These are phyloP conservation scores for Lachnellula cervina DNA, from an alignment of 2,329 filamentous ascomycete species.

Conservation along the genomic window DNA sequence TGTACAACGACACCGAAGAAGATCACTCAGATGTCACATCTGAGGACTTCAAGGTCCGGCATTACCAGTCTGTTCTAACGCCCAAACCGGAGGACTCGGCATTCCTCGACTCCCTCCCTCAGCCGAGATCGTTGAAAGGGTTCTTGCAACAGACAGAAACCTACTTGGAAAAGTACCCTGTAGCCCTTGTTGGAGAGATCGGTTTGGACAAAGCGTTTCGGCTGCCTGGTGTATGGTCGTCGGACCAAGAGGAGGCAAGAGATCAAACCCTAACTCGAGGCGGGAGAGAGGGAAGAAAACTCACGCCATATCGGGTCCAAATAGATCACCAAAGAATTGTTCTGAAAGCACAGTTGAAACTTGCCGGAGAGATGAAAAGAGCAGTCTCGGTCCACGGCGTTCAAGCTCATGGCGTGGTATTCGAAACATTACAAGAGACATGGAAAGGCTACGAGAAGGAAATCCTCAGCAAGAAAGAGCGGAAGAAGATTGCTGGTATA, in stretches of 20 bases:
- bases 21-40: constrained; percentile 7
- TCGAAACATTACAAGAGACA: constrained; percentile 56
- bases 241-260: constrained; percentile 35
- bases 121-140: constrained; percentile 53
- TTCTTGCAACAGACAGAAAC: constrained; percentile 52
- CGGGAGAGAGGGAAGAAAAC: constrained; percentile 61
- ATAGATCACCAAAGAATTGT: constrained; percentile 65
- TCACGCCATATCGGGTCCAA: constrained; percentile 64
- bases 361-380: constrained; percentile 66
- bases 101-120: constrained; percentile 48
- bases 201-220: constrained; percentile 75
- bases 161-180: constrained; percentile 52
- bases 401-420: constrained; percentile 53
- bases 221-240: constrained; percentile 57
- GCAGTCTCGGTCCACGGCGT: constrained; percentile 73
- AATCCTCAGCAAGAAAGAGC: constrained; percentile 55
- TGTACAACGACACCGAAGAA: constrained; percentile 55
- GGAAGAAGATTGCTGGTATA: constrained; percentile 41
- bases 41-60: constrained; percentile 41
- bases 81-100: constrained; percentile 45
- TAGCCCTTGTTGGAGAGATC: constrained; percentile 70
- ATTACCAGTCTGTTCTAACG: constrained; percentile 63
- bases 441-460: constrained; percentile 68
- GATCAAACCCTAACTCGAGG: constrained; percentile 58
- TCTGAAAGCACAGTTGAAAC: constrained; percentile 61